Evolutionary conservation across 2,329 filamentous ascomycete genomes (phyloP).

Genomic region (Fusarium denticulatum): DNA sequence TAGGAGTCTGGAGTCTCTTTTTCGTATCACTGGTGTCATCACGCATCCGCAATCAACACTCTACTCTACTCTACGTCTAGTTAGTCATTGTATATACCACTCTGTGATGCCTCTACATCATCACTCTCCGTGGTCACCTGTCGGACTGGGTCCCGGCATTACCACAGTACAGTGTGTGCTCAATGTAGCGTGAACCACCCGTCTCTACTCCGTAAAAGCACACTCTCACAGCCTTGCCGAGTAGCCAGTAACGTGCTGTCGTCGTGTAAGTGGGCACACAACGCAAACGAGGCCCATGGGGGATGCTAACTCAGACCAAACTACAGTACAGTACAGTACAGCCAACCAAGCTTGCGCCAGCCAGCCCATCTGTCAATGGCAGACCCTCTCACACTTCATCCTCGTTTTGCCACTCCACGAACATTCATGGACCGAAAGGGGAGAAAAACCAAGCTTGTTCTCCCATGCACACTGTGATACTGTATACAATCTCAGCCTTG

Average conservation of each 20-base stretch:
- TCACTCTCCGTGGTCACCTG: slow-evolving; percentile 11
- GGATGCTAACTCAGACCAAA: slow-evolving; percentile 7
- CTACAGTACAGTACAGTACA: background rate
- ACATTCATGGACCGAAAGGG: background rate
- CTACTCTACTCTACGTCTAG: background rate
- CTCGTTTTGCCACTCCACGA: slow-evolving; percentile 15
- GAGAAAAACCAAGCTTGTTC: background rate
- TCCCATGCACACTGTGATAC: slow-evolving; percentile 10
- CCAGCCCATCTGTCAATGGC: background rate
- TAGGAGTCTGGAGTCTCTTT: background rate
- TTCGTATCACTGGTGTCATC: background rate
- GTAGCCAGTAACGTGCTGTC: background rate
- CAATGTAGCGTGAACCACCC: slow-evolving; percentile 14
- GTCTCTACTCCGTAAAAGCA: background rate
- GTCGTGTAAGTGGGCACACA: slow-evolving; percentile 2
- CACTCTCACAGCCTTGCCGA: slow-evolving; percentile 9
- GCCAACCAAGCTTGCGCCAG: background rate
- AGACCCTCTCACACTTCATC: background rate
- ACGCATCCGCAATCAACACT: background rate
- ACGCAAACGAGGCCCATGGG: slow-evolving; percentile 5
- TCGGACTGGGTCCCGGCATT: slow-evolving; percentile 9
- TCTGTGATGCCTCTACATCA: slow-evolving; percentile 15
- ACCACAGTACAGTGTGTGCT: background rate
- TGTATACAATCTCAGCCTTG: slow-evolving; percentile 22
- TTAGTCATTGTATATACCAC: background rate